phyloP scores from a whole-genome alignment of 2,329 filamentous ascomycete species.

The Neurospora crassa region DNA sequence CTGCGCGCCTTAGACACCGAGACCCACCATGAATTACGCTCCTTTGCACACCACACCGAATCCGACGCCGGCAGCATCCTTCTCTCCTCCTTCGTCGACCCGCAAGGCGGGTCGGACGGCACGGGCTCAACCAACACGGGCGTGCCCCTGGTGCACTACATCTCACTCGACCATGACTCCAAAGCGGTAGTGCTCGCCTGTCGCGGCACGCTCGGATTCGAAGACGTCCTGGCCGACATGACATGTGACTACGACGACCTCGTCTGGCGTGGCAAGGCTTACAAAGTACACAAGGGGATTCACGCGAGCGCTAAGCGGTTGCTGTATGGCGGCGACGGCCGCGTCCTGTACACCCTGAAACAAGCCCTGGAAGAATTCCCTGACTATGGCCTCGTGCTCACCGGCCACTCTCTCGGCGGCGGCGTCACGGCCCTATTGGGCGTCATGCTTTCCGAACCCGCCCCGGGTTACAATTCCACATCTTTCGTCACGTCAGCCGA shows the following conservation, averaged over 20 bases:
- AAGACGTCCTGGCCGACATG: slow-evolving; percentile 65
- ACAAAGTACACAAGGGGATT: slow-evolving; percentile 66
- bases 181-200: slow-evolving; percentile 65
- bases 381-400: slow-evolving; percentile 61
- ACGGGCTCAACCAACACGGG: slow-evolving; percentile 56
- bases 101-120: slow-evolving; percentile 56
- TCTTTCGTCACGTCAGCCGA: slow-evolving; percentile 53
- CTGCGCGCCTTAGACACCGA: slow-evolving; percentile 31
- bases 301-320: slow-evolving; percentile 61
- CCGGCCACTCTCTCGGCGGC: slow-evolving; percentile 60
- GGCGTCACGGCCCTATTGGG: slow-evolving; percentile 61
- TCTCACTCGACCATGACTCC: slow-evolving; percentile 61
- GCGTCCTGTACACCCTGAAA: slow-evolving; percentile 56
- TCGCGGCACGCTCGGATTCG: slow-evolving; percentile 62
- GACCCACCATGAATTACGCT: slow-evolving; percentile 50
- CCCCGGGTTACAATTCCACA: slow-evolving; percentile 29
- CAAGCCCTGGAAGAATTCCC: slow-evolving; percentile 56
- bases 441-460: slow-evolving; percentile 60
- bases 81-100: slow-evolving; percentile 61
- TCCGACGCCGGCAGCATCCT: slow-evolving; percentile 49
- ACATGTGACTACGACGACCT: slow-evolving; percentile 64
- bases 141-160: slow-evolving; percentile 63
- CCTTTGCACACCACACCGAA: slow-evolving; percentile 54
- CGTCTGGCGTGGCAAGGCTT: slow-evolving; percentile 51
- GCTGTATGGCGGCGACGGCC: slow-evolving; percentile 56